Evolutionary conservation across 2,329 filamentous ascomycete species (phyloP).

Genomic region (Nigrospora osmanthi): DNA sequence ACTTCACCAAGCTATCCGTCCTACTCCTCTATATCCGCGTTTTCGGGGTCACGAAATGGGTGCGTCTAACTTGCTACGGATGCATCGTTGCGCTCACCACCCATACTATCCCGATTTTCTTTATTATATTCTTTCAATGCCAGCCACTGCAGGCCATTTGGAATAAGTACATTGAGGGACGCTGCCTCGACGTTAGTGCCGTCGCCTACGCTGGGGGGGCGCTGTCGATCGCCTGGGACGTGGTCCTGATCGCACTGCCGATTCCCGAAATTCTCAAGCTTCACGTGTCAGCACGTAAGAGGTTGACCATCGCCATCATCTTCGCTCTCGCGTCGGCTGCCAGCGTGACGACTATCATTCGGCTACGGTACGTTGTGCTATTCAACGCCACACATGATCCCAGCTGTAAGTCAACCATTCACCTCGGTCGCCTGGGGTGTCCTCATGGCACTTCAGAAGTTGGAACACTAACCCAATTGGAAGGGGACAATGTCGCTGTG

Average conservation of each 20-base stretch:
- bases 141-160: neutral
- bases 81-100: neutral
- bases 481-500: conserved; percentile 14
- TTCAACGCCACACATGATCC: conserved; percentile 10
- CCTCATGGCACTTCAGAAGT: too few relatives aligned
- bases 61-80: neutral
- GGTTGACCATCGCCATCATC: conserved; percentile 56
- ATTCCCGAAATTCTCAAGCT: conserved; percentile 32
- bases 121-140: neutral
- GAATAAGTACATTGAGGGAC: conserved; percentile 8
- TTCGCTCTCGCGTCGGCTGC: conserved; percentile 52
- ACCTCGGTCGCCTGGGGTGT: neutral
- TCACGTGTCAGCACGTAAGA: conserved; percentile 56
- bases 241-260: conserved; percentile 57
- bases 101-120: neutral
- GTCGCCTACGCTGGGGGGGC: conserved; percentile 60
- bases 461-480: neutral
- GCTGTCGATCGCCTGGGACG: conserved; percentile 60
- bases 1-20: conserved; percentile 2
- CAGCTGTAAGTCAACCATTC: conserved; percentile 9
- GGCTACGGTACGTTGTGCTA: conserved; percentile 11
- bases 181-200: conserved; percentile 54
- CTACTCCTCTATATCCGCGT: conserved; percentile 2
- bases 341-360: conserved; percentile 12
- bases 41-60: neutral